Evolutionary conservation across 768 basidiomycete genomes (phyloP).

Genomic region (Hericium coralloides): DNA sequence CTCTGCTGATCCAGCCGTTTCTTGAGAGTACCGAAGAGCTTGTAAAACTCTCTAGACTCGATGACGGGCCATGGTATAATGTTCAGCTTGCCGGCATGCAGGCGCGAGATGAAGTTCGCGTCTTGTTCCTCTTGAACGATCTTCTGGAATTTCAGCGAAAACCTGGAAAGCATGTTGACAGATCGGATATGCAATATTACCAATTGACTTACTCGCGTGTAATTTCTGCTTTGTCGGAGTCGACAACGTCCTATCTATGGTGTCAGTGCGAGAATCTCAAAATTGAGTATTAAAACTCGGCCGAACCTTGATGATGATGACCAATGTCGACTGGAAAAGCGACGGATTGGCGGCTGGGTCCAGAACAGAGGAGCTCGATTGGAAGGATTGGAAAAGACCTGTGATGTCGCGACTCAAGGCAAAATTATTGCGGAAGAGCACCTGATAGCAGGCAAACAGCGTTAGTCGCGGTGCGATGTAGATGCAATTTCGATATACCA

Average conservation of each 20-base stretch:
- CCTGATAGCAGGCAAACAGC: conserved; percentile 23
- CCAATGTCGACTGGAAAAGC: conserved; percentile 49
- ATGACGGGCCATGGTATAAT: conserved; percentile 67
- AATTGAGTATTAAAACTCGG: background rate
- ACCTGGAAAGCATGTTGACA: conserved; percentile 25
- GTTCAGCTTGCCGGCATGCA: conserved; percentile 44
- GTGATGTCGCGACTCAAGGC: conserved; percentile 51
- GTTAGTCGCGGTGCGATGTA: background rate
- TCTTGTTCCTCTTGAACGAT: conserved; percentile 55
- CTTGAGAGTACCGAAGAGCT: conserved; percentile 40
- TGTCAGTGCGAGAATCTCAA: background rate
- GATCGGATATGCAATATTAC: background rate
- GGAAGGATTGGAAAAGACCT: conserved; percentile 54
- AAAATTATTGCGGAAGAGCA: conserved; percentile 59
- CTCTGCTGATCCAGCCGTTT: conserved; percentile 38
- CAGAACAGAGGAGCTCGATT: conserved; percentile 44
- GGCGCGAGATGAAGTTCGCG: conserved; percentile 51
- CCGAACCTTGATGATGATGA: conserved; percentile 53
- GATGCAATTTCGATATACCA: conserved; percentile 26
- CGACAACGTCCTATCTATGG: conserved; percentile 45
- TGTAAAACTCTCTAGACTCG: conserved; percentile 52
- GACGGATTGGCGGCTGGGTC: conserved; percentile 51
- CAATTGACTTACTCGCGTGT: conserved; percentile 38
- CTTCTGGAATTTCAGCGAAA: conserved; percentile 46
- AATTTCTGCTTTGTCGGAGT: conserved; percentile 51